phyloP scores from a whole-genome alignment of 2,329 filamentous ascomycete species.

The Talaromyces sp. region DNA sequence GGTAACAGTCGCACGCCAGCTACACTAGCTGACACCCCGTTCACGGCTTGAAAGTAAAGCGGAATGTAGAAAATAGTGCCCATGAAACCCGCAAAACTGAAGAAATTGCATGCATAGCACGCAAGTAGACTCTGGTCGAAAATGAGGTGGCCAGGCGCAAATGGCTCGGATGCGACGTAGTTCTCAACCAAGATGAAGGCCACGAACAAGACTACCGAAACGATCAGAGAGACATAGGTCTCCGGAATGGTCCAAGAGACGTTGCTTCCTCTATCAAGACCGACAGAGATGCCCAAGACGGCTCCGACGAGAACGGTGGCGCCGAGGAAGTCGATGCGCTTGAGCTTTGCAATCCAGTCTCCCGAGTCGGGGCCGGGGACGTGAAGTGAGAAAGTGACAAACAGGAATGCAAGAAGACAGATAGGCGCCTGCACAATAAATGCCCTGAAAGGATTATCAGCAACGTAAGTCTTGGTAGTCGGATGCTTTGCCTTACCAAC shows the following conservation, averaged over 20 bases:
- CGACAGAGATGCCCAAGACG: slow-evolving; percentile 63
- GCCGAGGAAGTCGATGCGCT: slow-evolving; percentile 70
- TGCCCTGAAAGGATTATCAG: slow-evolving; percentile 33
- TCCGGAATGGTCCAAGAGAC: slow-evolving; percentile 61
- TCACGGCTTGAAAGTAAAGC: slow-evolving; percentile 71
- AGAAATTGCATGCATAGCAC: slow-evolving; percentile 70
- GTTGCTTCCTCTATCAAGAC: slow-evolving; percentile 71
- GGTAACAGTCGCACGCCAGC: slow-evolving; percentile 67
- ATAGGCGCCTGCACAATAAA: slow-evolving; percentile 70
- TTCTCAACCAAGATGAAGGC: slow-evolving; percentile 68
- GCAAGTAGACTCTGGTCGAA: slow-evolving; percentile 65
- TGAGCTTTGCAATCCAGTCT: slow-evolving; percentile 64
- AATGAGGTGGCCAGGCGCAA: slow-evolving; percentile 71
- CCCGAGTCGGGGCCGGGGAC: slow-evolving; percentile 57
- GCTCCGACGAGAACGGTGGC: slow-evolving; percentile 64
- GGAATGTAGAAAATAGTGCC: slow-evolving; percentile 69
- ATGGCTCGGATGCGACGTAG: slow-evolving; percentile 65
- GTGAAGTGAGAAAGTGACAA: slow-evolving; percentile 62
- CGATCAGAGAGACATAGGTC: slow-evolving; percentile 57
- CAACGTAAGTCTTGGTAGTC: background rate
- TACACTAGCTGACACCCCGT: slow-evolving; percentile 60
- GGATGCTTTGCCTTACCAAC: slow-evolving; percentile 10
- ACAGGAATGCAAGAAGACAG: slow-evolving; percentile 61
- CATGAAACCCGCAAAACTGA: slow-evolving; percentile 60
- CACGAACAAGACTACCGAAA: slow-evolving; percentile 58